Evolutionary conservation across 192 early-diverging fungal species (phyloP).

Genomic region (Coemansia sp.): DNA sequence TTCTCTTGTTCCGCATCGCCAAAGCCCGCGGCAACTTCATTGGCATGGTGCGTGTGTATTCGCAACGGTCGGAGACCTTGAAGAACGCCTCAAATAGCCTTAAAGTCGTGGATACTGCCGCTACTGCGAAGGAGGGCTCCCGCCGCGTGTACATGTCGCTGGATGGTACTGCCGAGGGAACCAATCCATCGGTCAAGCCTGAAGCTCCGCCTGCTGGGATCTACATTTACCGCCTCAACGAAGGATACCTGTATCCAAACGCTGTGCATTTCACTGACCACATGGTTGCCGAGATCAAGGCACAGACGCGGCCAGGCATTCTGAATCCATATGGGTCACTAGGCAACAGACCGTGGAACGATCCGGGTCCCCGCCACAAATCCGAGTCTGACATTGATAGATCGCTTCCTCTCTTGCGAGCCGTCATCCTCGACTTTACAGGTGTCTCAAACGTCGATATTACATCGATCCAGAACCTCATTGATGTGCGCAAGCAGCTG

Average conservation of each 20-base stretch:
- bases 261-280: slow-evolving; percentile 56
- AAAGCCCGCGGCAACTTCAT: slow-evolving; percentile 53
- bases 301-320: slow-evolving; percentile 51
- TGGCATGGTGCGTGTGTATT: slow-evolving; percentile 44
- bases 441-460: slow-evolving; percentile 79
- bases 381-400: slow-evolving; percentile 44
- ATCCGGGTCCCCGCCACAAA: slow-evolving; percentile 56
- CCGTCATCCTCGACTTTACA: slow-evolving; percentile 81
- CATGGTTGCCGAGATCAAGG: slow-evolving; percentile 55
- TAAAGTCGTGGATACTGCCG: background rate
- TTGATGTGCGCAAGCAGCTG: slow-evolving; percentile 66
- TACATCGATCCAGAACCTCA: slow-evolving; percentile 75
- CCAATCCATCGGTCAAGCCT: slow-evolving; percentile 33
- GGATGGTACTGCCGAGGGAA: slow-evolving; percentile 45
- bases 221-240: slow-evolving; percentile 55
- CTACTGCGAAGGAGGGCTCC: background rate
- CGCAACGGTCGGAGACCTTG: background rate
- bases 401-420: slow-evolving; percentile 59
- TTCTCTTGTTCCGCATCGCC: slow-evolving; percentile 82
- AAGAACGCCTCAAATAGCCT: background rate
- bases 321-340: slow-evolving; percentile 48
- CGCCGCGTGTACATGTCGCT: slow-evolving; percentile 76
- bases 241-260: slow-evolving; percentile 54
- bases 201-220: slow-evolving; percentile 30
- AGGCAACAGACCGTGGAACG: slow-evolving; percentile 64